phyloP scores from a whole-genome alignment of 1,284 basidiomycete species.

The Sanghuangporus baumii region DNA sequence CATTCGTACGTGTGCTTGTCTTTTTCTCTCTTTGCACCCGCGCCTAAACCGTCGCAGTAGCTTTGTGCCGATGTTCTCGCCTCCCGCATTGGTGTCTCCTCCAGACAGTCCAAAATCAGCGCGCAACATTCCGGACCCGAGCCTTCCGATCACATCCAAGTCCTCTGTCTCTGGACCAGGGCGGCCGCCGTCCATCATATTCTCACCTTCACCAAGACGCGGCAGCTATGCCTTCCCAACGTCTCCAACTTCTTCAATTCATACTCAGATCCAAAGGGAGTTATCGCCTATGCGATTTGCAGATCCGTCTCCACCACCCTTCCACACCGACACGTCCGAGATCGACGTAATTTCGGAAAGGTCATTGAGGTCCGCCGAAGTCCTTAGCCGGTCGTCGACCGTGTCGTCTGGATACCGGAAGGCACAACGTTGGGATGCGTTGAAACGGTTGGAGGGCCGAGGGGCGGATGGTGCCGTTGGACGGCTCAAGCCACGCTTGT shows the following conservation, averaged over 20 bases:
- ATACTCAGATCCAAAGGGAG: neutral
- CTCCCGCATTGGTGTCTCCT: constrained; percentile 5
- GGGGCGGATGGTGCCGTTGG: constrained; percentile 21
- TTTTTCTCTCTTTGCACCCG: neutral
- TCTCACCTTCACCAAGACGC: neutral
- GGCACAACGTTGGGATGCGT: constrained; percentile 42
- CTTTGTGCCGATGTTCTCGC: constrained; percentile 9
- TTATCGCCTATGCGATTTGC: constrained; percentile 17
- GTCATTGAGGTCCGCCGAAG: constrained; percentile 1
- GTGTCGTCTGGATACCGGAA: constrained; percentile 22
- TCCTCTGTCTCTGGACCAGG: neutral
- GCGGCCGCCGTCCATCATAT: neutral
- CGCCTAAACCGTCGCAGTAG: neutral
- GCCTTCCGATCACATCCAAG: neutral
- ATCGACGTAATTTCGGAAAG: constrained; percentile 1
- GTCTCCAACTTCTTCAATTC: constrained; percentile 13
- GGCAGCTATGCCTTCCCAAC: constrained; percentile 5
- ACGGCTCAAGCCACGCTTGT: constrained; percentile 17
- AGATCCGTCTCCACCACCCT: constrained; percentile 13
- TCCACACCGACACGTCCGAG: constrained; percentile 7
- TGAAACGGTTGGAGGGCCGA: constrained; percentile 60
- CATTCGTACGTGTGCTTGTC: constrained; percentile 5
- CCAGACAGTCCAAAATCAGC: constrained; percentile 7
- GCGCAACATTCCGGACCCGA: constrained; percentile 8
- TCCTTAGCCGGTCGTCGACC: constrained; percentile 22